phyloP scores from a whole-genome alignment of 257 asterid genomes.

The Solanum commersonii region DNA sequence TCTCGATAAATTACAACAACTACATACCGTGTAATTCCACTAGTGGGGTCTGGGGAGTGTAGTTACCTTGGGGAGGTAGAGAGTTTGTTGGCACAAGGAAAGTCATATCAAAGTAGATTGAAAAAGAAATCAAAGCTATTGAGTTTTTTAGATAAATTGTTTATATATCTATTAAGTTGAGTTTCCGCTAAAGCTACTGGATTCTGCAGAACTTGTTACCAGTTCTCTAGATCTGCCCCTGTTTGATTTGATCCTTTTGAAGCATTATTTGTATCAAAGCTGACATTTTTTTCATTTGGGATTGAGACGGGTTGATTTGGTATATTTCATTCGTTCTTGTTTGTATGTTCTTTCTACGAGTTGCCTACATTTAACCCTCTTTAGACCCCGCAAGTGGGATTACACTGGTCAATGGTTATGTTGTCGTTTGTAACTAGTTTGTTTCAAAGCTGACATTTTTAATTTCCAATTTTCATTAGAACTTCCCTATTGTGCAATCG shows the following conservation, averaged over 20 bases:
- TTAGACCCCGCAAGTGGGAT: neutral
- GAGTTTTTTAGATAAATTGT: neutral
- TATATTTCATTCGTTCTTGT: neutral
- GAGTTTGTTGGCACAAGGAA: neutral
- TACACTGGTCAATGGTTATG: neutral
- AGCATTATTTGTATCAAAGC: neutral
- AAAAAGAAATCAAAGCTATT: neutral
- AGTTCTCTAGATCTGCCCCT: neutral
- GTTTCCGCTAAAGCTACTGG: neutral
- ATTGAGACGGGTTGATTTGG: neutral
- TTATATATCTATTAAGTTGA: neutral
- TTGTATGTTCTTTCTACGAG: neutral
- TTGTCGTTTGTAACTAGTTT: neutral
- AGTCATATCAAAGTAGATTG: neutral
- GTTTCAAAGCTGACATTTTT: neutral
- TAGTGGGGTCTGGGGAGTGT: neutral
- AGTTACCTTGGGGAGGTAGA: neutral
- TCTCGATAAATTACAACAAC: neutral
- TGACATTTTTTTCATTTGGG: neutral
- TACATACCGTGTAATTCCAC: neutral
- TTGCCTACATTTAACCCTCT: neutral
- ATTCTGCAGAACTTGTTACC: neutral
- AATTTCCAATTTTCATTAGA: slow-evolving; percentile 15
- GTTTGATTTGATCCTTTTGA: neutral
- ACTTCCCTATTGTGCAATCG: slow-evolving; percentile 32